Conservation (phyloP, 495 filamentous ascomycete genomes). For the Aspergillus leporis region DNA sequence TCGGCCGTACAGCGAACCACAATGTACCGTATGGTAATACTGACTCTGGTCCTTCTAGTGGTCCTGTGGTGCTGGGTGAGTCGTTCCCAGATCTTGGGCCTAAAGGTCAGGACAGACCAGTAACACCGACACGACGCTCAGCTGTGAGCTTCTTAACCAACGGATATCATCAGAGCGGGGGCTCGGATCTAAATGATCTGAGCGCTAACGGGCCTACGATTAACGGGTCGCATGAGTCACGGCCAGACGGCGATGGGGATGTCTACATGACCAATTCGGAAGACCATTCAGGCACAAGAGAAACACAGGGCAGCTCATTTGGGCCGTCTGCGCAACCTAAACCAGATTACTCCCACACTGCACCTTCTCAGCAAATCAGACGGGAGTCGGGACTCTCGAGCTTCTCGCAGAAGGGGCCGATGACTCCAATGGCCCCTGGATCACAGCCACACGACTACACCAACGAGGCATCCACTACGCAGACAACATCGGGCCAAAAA, state of each 20-base stretch:
- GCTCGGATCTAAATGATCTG: slow-evolving; percentile 49
- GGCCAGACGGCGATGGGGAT: slow-evolving; percentile 63
- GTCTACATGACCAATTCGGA: slow-evolving; percentile 52
- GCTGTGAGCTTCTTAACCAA: slow-evolving; percentile 54
- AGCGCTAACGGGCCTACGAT: slow-evolving; percentile 48
- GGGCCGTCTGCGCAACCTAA: slow-evolving; percentile 54
- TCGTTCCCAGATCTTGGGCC: slow-evolving; percentile 47
- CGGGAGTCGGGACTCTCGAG: slow-evolving; percentile 49
- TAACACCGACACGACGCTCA: slow-evolving; percentile 51
- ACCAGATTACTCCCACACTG: slow-evolving; percentile 51
- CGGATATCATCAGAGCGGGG: slow-evolving; percentile 44
- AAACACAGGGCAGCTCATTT: slow-evolving; percentile 51
- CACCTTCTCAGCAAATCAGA: slow-evolving; percentile 51
- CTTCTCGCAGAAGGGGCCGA: slow-evolving; percentile 68
- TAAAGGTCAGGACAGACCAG: slow-evolving; percentile 42
- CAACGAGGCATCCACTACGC: slow-evolving; percentile 83
- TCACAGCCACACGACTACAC: slow-evolving; percentile 73
- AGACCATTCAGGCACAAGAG: slow-evolving; percentile 38
- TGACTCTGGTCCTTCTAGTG: slow-evolving; percentile 48
- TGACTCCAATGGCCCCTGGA: slow-evolving; percentile 73
- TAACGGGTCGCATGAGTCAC: slow-evolving; percentile 60
- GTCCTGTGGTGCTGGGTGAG: slow-evolving; percentile 62
- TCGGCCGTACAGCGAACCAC: slow-evolving; percentile 26
- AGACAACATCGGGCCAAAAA: slow-evolving; percentile 77
- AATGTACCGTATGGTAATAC: slow-evolving; percentile 48